These are phyloP conservation scores for Corniculantispora saksenae DNA, from an alignment of 2,329 filamentous ascomycete genomes.

Conservation along the genomic window DNA sequence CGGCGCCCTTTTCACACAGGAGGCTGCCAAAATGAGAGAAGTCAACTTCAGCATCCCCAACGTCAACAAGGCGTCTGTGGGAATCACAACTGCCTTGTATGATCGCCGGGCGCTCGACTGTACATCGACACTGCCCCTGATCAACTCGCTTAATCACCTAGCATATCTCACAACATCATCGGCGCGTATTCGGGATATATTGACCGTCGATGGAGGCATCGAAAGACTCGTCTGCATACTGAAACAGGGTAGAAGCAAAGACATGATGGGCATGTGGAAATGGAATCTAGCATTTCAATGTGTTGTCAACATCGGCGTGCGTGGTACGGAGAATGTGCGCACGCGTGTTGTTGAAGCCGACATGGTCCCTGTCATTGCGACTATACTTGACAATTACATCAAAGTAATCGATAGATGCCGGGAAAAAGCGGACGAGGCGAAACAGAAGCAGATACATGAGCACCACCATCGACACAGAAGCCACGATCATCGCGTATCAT, in stretches of 20 bases:
- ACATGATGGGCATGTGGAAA: slow-evolving; percentile 99
- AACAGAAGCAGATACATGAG: slow-evolving; percentile 65
- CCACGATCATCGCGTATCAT: slow-evolving; percentile 49
- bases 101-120: slow-evolving; percentile 96
- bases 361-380: slow-evolving; percentile 98
- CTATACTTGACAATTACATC: slow-evolving; percentile 97
- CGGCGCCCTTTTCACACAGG: slow-evolving; percentile 17
- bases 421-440: slow-evolving; percentile 81
- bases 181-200: slow-evolving; percentile 92
- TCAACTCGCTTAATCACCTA: slow-evolving; percentile 98
- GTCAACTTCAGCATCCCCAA: slow-evolving; percentile 99
- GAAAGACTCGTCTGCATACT: slow-evolving; percentile 95
- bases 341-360: slow-evolving; percentile 97
- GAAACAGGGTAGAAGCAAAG: slow-evolving; percentile 94
- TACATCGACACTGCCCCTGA: slow-evolving; percentile 93
- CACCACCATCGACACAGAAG: slow-evolving; percentile 52
- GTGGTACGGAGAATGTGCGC: slow-evolving; percentile 89
- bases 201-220: slow-evolving; percentile 97
- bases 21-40: slow-evolving; percentile 80
- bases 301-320: slow-evolving; percentile 96
- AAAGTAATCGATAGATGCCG: slow-evolving; percentile 91
- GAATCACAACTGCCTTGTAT: slow-evolving; percentile 97
- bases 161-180: slow-evolving; percentile 98
- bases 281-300: slow-evolving; percentile 99
- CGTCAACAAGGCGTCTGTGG: slow-evolving; percentile 98